Percentiles rank a stretch among this genome's conserved stretches.
phyloP scores from a whole-genome alignment of 2,329 filamentous ascomycete species.

The Diaporthe sp. region DNA sequence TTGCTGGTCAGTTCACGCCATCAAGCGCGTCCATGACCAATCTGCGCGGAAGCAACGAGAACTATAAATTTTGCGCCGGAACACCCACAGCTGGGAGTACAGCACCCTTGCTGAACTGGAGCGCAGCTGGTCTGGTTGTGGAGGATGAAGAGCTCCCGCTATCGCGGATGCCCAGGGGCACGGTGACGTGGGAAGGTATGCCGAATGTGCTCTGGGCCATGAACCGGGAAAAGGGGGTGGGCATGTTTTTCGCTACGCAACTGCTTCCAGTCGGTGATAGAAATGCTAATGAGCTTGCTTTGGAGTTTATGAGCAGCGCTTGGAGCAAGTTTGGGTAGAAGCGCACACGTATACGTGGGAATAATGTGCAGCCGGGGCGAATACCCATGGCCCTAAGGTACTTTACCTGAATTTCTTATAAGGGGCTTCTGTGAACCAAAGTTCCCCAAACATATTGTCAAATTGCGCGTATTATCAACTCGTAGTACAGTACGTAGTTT shows the following conservation, averaged over 20 bases:
- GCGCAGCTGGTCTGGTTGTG: constrained; percentile 17
- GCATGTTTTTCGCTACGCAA: constrained; percentile 1
- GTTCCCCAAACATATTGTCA: too few species aligned
- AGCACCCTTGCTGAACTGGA: not conserved
- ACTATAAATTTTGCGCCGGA: not conserved
- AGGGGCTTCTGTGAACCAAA: too few species aligned
- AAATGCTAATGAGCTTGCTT: not conserved
- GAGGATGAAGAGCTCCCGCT: constrained; percentile 2
- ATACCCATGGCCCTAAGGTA: not conserved
- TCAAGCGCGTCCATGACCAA: not conserved
- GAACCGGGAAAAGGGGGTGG: constrained; percentile 4
- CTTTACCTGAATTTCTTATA: not conserved
- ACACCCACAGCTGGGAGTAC: not conserved
- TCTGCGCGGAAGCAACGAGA: not conserved
- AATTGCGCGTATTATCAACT: not conserved
- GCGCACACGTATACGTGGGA: not conserved
- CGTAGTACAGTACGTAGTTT: not conserved
- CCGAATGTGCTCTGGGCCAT: constrained; percentile 9
- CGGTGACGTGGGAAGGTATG: constrained; percentile 3
- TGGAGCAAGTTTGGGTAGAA: not conserved
- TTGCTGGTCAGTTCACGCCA: not conserved
- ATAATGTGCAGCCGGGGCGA: not conserved
- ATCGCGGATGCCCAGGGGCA: constrained; percentile 1
- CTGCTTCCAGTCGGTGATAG: not conserved
- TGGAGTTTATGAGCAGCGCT: constrained; percentile 10